Conservation (phyloP, 208 protist species). For the Leishmania turanica region DNA sequence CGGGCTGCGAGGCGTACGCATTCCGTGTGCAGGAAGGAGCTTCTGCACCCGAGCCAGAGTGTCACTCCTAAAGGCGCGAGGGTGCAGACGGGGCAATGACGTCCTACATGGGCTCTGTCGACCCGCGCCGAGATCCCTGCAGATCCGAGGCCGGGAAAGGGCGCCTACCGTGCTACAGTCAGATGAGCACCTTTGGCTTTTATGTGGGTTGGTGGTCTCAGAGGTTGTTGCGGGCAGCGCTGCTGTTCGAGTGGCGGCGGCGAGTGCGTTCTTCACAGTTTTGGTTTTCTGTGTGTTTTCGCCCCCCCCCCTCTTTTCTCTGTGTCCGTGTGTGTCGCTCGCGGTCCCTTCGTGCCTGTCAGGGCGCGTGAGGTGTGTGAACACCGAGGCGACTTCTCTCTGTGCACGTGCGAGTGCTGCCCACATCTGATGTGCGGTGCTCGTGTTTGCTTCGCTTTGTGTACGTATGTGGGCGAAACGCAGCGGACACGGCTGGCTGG, state of each 20-base stretch:
- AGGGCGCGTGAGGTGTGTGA: too few species aligned
- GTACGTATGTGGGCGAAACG: too few species aligned
- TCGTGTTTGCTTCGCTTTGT: not conserved
- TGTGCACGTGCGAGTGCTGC: not conserved
- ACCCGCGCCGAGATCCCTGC: not conserved
- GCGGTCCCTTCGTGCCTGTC: not conserved
- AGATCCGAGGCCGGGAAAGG: not conserved
- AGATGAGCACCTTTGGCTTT: not conserved
- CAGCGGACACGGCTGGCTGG: not conserved
- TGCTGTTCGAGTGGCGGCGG: not conserved
- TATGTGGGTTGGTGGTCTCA: not conserved
- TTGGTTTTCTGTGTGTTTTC: not conserved
- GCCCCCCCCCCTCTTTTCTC: not conserved
- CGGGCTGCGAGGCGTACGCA: not conserved
- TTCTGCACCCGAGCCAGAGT: not conserved
- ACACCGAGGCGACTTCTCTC: not conserved
- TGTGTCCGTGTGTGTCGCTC: not conserved
- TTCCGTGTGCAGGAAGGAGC: not conserved
- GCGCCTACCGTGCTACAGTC: not conserved
- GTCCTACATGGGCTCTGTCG: not conserved
- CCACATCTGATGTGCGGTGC: not conserved
- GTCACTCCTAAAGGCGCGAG: not conserved
- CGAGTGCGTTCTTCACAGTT: not conserved
- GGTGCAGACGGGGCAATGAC: not conserved
- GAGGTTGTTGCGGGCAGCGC: not conserved